Evolutionary conservation across 768 basidiomycete genomes (phyloP).

Genomic region (Dentipellis sp.): DNA sequence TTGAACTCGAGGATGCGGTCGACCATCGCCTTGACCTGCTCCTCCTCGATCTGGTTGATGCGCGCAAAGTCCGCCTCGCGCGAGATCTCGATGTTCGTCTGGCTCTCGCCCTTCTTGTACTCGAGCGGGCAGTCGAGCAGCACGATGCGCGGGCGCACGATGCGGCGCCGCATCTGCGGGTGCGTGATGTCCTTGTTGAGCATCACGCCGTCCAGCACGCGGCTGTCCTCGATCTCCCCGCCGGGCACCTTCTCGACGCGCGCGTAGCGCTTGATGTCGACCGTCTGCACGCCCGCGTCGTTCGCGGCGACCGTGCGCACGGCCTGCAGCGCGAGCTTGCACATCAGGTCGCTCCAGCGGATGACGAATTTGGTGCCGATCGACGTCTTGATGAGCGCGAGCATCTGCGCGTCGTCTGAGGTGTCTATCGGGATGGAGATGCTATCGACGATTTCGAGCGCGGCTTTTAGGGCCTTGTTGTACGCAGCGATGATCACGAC

Average conservation of each 20-base stretch:
- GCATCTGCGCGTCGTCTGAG: slow-evolving; percentile 82
- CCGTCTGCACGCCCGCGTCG: slow-evolving; percentile 69
- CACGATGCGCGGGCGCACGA: slow-evolving; percentile 81
- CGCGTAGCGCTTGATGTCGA: slow-evolving; percentile 97
- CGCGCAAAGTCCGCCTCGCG: slow-evolving; percentile 91
- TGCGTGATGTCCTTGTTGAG: slow-evolving; percentile 99
- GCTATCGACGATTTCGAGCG: slow-evolving; percentile 77
- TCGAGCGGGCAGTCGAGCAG: slow-evolving; percentile 92
- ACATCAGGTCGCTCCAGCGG: slow-evolving; percentile 98
- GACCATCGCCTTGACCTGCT: slow-evolving; percentile 86
- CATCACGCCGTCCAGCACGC: slow-evolving; percentile 87
- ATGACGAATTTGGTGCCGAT: slow-evolving; percentile 98
- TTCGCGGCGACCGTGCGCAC: slow-evolving; percentile 82
- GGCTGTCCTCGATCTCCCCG: slow-evolving; percentile 91
- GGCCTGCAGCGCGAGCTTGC: slow-evolving; percentile 85
- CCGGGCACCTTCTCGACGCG: slow-evolving; percentile 97
- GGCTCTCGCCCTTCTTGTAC: slow-evolving; percentile 98
- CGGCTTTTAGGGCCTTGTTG: slow-evolving; percentile 91
- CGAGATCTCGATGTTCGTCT: slow-evolving; percentile 97
- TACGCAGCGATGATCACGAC: slow-evolving; percentile 98
- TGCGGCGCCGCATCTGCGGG: slow-evolving; percentile 90
- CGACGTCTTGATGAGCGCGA: slow-evolving; percentile 93
- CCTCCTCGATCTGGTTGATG: slow-evolving; percentile 92
- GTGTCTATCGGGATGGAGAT: slow-evolving; percentile 90
- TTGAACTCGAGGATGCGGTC: slow-evolving; percentile 85